Percentiles rank a stretch among this genome's conserved stretches.
These are phyloP conservation scores for Aspergillus sp. DNA, from an alignment of 2,329 filamentous ascomycete genomes.

Conservation along the genomic window DNA sequence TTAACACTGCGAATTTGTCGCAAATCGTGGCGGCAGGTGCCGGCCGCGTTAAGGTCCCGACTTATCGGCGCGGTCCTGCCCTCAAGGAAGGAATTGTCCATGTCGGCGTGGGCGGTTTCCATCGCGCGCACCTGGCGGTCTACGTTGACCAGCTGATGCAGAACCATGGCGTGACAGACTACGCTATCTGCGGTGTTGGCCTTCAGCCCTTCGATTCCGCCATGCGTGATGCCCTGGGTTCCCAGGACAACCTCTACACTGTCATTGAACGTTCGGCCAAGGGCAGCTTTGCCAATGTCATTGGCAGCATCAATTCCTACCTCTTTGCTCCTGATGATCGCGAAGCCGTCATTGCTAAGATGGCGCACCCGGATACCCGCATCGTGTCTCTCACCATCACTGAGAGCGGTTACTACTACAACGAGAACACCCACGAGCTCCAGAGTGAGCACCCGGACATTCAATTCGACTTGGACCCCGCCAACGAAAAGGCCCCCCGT, in stretches of 20 bases:
- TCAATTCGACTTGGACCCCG: slow-evolving; percentile 48
- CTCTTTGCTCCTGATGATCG: slow-evolving; percentile 56
- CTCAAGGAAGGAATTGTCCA: slow-evolving; percentile 59
- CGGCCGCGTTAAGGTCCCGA: slow-evolving; percentile 41
- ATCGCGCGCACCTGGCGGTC: slow-evolving; percentile 57
- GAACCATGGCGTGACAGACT: slow-evolving; percentile 49
- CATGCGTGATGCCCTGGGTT: slow-evolving; percentile 54
- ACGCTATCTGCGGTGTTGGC: slow-evolving; percentile 56
- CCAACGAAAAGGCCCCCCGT: slow-evolving; percentile 46
- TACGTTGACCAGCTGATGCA: slow-evolving; percentile 54
- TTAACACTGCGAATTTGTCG: slow-evolving; percentile 43
- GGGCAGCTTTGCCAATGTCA: slow-evolving; percentile 51
- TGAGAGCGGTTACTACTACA: slow-evolving; percentile 60
- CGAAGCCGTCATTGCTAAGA: slow-evolving; percentile 57
- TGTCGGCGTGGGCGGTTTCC: slow-evolving; percentile 58
- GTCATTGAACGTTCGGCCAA: slow-evolving; percentile 57
- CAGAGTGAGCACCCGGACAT: slow-evolving; percentile 54
- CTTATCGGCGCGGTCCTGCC: slow-evolving; percentile 46
- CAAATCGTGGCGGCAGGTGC: slow-evolving; percentile 36
- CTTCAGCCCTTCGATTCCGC: slow-evolving; percentile 53
- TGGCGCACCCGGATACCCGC: slow-evolving; percentile 57
- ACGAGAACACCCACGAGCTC: slow-evolving; percentile 60
- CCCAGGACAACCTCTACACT: slow-evolving; percentile 57
- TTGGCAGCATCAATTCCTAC: slow-evolving; percentile 57
- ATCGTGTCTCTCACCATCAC: slow-evolving; percentile 60